phyloP scores from a whole-genome alignment of 352 stramenopile species.

The Pythium myriotylum region DNA sequence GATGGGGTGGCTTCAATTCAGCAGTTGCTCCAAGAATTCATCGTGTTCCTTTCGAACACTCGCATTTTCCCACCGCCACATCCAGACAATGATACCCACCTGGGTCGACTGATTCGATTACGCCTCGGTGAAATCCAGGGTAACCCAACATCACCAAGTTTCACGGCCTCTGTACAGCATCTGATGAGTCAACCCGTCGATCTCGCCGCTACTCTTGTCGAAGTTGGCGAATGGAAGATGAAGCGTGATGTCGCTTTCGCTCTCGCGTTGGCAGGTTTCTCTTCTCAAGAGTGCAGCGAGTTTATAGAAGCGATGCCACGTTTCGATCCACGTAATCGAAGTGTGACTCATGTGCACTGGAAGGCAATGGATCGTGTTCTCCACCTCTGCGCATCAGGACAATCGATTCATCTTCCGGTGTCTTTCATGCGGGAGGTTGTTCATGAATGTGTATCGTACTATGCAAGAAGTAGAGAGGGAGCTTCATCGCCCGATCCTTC shows the following conservation, averaged over 20 bases:
- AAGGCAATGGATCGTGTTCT: constrained; percentile 29
- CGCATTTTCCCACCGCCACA: constrained; percentile 25
- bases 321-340: constrained; percentile 6
- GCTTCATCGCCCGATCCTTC: not conserved
- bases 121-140: constrained; percentile 27
- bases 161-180: constrained; percentile 14
- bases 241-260: constrained; percentile 30
- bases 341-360: constrained; percentile 12
- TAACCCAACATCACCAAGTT: not conserved
- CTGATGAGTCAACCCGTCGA: constrained; percentile 12
- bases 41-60: constrained; percentile 22
- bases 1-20: constrained; percentile 2
- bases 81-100: constrained; percentile 24
- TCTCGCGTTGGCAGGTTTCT: constrained; percentile 26
- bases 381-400: constrained; percentile 17
- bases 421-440: constrained; percentile 29
- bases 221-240: constrained; percentile 35
- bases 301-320: constrained; percentile 20
- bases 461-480: not conserved
- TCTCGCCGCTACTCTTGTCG: constrained; percentile 12
- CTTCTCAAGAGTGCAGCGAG: constrained; percentile 25
- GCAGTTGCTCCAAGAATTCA: constrained; percentile 24
- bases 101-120: constrained; percentile 22
- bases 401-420: constrained; percentile 19
- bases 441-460: constrained; percentile 25